Percentiles rank a stretch among this genome's conserved stretches.
Evolutionary conservation across 768 basidiomycete species (phyloP).

Genomic region (Mycena latifolia): DNA sequence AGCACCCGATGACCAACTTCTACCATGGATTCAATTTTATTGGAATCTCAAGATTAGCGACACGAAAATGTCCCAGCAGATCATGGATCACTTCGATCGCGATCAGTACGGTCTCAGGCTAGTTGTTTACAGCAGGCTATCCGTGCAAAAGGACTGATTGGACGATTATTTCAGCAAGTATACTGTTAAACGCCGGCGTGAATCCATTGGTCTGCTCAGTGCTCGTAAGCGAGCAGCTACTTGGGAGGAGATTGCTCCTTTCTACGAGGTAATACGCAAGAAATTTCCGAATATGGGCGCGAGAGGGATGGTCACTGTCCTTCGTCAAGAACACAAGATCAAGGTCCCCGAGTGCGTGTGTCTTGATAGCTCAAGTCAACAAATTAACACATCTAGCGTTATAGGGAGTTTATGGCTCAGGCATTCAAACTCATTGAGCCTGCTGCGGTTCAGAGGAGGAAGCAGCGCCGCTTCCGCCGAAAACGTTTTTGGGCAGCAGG

Average conservation of each 20-base stretch:
- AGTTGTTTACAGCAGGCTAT: too few species aligned
- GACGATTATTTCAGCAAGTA: too few species aligned
- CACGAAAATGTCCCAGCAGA: too few species aligned
- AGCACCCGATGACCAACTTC: too few species aligned
- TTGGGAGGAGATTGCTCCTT: background rate
- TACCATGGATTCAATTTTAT: too few species aligned
- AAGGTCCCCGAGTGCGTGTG: slow-evolving; percentile 36
- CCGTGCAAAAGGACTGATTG: too few species aligned
- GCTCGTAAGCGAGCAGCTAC: background rate
- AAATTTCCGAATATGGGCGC: slow-evolving; percentile 39
- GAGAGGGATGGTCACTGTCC: slow-evolving; percentile 27
- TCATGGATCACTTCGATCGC: too few species aligned
- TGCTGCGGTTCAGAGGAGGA: slow-evolving; percentile 35
- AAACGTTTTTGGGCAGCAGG: slow-evolving; percentile 54
- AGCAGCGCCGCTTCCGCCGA: slow-evolving; percentile 39
- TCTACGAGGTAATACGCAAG: background rate
- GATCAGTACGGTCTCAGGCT: too few species aligned
- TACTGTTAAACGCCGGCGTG: too few species aligned
- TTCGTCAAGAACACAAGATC: slow-evolving; percentile 32
- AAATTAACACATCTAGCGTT: background rate
- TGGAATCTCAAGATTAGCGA: too few species aligned
- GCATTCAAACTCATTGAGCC: slow-evolving; percentile 21
- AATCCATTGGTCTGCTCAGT: too few species aligned
- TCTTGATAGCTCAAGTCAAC: background rate
- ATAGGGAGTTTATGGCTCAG: background rate